Percentiles rank a stretch among this genome's conserved stretches.
phyloP scores from a whole-genome alignment of 306 rosid genomes.

The Glycine latifolia region DNA sequence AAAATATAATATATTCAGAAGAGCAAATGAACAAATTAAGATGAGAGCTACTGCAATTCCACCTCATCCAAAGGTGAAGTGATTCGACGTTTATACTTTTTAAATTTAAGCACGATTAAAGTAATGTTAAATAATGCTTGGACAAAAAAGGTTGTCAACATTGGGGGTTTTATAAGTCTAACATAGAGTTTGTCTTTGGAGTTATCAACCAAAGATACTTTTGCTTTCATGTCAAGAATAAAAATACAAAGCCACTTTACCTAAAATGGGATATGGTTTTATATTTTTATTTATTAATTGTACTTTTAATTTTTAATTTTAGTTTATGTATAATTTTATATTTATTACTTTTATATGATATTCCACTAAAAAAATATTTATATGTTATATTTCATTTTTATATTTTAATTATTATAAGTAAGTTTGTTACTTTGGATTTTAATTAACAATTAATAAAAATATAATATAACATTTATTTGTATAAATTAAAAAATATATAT shows the following conservation, averaged over 20 bases:
- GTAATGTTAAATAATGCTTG: background rate
- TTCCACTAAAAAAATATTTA: too few species aligned
- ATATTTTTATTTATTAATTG: too few species aligned
- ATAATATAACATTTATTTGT: too few species aligned
- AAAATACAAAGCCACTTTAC: background rate
- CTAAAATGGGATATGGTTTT: too few species aligned
- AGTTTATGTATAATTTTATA: background rate
- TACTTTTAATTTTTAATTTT: too few species aligned
- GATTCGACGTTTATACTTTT: conserved; percentile 5
- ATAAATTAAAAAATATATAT: too few species aligned
- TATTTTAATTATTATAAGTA: background rate
- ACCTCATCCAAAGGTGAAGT: background rate
- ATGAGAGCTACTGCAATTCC: background rate
- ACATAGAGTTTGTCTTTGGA: background rate
- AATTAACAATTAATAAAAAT: too few species aligned
- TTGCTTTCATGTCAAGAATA: background rate
- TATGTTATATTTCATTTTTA: background rate
- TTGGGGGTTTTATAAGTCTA: background rate
- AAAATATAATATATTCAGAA: background rate
- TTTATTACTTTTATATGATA: background rate
- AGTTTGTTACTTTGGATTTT: background rate
- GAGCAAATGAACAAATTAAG: background rate
- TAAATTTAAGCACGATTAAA: background rate
- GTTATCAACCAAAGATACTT: conserved; percentile 1
- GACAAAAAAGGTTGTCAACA: background rate